A percentile compares a stretch with the other conserved stretches of the same genome.
phyloP scores from a whole-genome alignment of 2,329 filamentous ascomycete genomes.

The Gnomoniopsis sp. region DNA sequence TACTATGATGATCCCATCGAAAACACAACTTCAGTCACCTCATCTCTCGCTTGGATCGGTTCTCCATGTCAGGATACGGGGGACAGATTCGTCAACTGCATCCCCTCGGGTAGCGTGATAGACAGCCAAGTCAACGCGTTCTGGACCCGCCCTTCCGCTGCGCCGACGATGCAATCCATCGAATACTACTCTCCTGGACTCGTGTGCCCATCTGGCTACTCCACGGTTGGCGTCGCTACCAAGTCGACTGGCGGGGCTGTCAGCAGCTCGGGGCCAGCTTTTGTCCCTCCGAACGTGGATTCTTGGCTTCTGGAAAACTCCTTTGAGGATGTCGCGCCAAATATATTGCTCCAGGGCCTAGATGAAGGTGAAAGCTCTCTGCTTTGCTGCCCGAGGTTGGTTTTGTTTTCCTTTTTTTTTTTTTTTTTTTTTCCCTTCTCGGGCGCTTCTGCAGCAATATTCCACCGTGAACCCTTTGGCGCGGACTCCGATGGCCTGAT shows the following conservation, averaged over 20 bases:
- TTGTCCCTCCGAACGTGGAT: neutral
- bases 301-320: too few relatives aligned
- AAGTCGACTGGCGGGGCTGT: slow-evolving; percentile 8
- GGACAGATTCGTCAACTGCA: neutral
- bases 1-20: neutral
- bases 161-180: neutral
- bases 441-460: too few relatives aligned
- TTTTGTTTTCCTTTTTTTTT: neutral
- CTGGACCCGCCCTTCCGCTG: neutral
- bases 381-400: neutral
- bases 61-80: neutral
- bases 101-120: slow-evolving; percentile 8
- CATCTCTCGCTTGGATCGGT: neutral
- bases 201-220: slow-evolving; percentile 5
- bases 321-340: neutral
- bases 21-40: neutral
- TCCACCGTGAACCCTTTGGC: too few relatives aligned
- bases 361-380: neutral
- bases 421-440: too few relatives aligned
- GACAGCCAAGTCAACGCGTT: neutral
- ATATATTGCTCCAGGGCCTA: neutral
- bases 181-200: slow-evolving; percentile 10
- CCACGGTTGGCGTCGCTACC: slow-evolving; percentile 8
- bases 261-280: slow-evolving; percentile 3
- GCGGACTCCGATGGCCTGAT: too few relatives aligned